These are phyloP conservation scores for Candida freyschussii DNA, from an alignment of 1,139 yeast genomes.

Conservation along the genomic window DNA sequence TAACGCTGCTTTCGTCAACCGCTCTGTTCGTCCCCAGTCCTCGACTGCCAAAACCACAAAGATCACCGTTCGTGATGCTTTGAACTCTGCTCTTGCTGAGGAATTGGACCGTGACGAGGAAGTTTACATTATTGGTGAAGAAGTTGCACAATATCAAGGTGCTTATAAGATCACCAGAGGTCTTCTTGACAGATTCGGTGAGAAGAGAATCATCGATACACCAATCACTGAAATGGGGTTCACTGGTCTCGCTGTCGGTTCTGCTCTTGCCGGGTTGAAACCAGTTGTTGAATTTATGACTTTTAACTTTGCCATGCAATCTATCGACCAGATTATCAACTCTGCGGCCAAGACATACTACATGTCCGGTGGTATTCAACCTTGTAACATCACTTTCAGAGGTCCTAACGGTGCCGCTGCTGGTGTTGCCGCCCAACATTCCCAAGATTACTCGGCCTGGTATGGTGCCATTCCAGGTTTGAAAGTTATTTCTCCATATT, in stretches of 20 bases:
- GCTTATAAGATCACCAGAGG: slow-evolving; percentile 98
- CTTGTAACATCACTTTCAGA: slow-evolving; percentile 94
- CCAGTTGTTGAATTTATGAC: slow-evolving; percentile 99
- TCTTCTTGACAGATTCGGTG: slow-evolving; percentile 92
- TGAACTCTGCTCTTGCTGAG: slow-evolving; percentile 92
- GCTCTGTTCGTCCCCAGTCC: slow-evolving; percentile 27
- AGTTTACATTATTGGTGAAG: slow-evolving; percentile 97
- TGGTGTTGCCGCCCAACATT: slow-evolving; percentile 99
- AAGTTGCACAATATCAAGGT: slow-evolving; percentile 98
- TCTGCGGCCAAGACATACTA: slow-evolving; percentile 98
- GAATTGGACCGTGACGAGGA: slow-evolving; percentile 95
- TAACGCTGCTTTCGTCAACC: slow-evolving; percentile 6
- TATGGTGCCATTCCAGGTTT: slow-evolving; percentile 97
- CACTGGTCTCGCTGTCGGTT: slow-evolving; percentile 96
- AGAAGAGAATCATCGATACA: slow-evolving; percentile 92
- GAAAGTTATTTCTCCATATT: slow-evolving; percentile 92
- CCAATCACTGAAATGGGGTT: slow-evolving; percentile 99
- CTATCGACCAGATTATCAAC: slow-evolving; percentile 96
- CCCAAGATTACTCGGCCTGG: slow-evolving; percentile 97
- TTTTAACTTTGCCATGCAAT: slow-evolving; percentile 98
- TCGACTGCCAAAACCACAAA: slow-evolving; percentile 46
- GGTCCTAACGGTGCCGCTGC: slow-evolving; percentile 99
- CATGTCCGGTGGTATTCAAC: slow-evolving; percentile 99
- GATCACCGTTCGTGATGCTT: slow-evolving; percentile 95
- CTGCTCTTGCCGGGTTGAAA: slow-evolving; percentile 93